Evolutionary conservation across 2,329 filamentous ascomycete genomes (phyloP).

Genomic region (Phyllosticta citrichinensis): DNA sequence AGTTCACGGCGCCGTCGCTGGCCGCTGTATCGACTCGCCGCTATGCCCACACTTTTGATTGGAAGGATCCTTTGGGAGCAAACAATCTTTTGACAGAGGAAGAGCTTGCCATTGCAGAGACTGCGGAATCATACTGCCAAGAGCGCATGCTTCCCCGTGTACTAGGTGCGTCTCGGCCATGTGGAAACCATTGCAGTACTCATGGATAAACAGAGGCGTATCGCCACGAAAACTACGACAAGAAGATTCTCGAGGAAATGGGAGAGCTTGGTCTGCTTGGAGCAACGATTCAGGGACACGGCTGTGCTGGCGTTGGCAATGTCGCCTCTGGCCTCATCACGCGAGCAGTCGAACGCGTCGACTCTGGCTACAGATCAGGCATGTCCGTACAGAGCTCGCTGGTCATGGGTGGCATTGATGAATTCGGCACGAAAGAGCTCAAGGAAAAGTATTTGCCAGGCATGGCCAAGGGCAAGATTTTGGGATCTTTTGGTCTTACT

Average conservation of each 20-base stretch:
- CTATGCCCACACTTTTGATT: slow-evolving; percentile 57
- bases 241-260: slow-evolving; percentile 81
- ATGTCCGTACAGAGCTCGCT: slow-evolving; percentile 91
- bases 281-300: slow-evolving; percentile 77
- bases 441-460: slow-evolving; percentile 74
- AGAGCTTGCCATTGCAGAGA: slow-evolving; percentile 80
- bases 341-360: slow-evolving; percentile 79
- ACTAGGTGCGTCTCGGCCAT: slow-evolving; percentile 49
- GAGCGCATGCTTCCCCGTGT: slow-evolving; percentile 78
- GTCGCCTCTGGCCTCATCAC: slow-evolving; percentile 87
- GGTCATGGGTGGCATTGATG: slow-evolving; percentile 86
- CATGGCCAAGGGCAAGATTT: slow-evolving; percentile 71
- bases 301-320: slow-evolving; percentile 76
- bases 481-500: slow-evolving; percentile 82
- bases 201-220: slow-evolving; percentile 56
- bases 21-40: slow-evolving; percentile 20
- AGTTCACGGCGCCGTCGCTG: slow-evolving; percentile 23
- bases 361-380: slow-evolving; percentile 82
- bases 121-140: slow-evolving; percentile 88
- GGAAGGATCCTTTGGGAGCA: slow-evolving; percentile 77
- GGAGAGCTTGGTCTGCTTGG: slow-evolving; percentile 82
- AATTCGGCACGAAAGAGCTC: slow-evolving; percentile 77
- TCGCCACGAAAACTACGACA: slow-evolving; percentile 77
- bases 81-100: slow-evolving; percentile 77
- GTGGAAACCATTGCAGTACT: neutral